Evolutionary conservation across 768 basidiomycete species (phyloP).

Genomic region (Lactifluus pinguis): DNA sequence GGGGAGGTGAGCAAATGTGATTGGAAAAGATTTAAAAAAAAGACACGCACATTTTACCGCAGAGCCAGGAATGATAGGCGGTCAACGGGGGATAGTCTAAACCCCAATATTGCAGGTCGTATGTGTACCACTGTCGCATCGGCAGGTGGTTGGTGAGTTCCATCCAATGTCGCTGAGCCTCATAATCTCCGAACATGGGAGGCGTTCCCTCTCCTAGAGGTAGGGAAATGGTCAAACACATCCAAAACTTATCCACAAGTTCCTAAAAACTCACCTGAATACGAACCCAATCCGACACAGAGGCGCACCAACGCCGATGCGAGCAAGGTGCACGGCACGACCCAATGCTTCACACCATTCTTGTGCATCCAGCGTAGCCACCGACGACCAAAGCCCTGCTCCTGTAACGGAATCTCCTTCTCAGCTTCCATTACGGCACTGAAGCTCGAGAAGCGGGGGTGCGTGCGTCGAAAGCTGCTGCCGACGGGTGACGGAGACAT

Average conservation of each 20-base stretch:
- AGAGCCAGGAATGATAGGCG: constrained; percentile 81
- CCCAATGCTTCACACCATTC: constrained; percentile 47
- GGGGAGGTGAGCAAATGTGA: neutral
- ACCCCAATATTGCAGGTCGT: constrained; percentile 88
- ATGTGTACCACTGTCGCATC: constrained; percentile 71
- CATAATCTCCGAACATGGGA: constrained; percentile 87
- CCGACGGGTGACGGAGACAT: constrained; percentile 30
- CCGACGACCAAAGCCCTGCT: constrained; percentile 41
- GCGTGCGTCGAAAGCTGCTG: constrained; percentile 58
- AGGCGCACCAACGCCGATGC: constrained; percentile 53
- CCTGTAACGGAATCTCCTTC: constrained; percentile 20
- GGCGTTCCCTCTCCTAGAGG: constrained; percentile 54
- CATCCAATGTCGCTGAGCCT: constrained; percentile 95
- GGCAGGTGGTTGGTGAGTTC: constrained; percentile 79
- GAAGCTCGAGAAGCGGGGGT: constrained; percentile 34
- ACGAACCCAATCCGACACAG: constrained; percentile 64
- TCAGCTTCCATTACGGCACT: constrained; percentile 36
- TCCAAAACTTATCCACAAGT: too few species aligned
- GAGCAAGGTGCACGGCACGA: constrained; percentile 47
- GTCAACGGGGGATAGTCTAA: constrained; percentile 93
- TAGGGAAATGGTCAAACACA: neutral
- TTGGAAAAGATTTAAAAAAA: neutral
- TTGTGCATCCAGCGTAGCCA: constrained; percentile 81
- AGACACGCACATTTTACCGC: constrained; percentile 57
- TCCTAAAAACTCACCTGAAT: constrained; percentile 57